Evolutionary conservation across 164 flowering plant genomes (phyloP).

Genomic region (Umbellularia californica): DNA sequence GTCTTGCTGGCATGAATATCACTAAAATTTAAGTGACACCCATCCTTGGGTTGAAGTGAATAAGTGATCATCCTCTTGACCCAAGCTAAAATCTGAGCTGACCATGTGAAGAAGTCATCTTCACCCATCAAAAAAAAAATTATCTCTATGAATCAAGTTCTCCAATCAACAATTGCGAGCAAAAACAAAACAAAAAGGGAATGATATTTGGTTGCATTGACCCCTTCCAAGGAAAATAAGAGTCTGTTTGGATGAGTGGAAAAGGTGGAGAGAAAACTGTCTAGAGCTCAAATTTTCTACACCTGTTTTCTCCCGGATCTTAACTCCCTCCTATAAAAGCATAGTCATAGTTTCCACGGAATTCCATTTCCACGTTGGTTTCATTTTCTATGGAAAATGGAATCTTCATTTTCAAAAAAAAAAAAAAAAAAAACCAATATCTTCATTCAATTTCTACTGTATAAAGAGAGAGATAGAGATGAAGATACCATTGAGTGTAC

Average conservation of each 20-base stretch:
- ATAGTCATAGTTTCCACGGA: background rate
- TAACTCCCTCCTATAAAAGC: no score
- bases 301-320: no score
- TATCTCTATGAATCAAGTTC: background rate
- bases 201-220: no score
- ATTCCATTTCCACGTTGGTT: background rate
- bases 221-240: no score
- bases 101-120: background rate
- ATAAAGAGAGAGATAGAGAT: background rate
- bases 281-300: no score
- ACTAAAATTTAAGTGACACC: background rate
- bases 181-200: no score
- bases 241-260: no score
- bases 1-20: background rate
- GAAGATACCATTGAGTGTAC: conserved; percentile 38
- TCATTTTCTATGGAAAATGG: background rate
- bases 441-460: background rate
- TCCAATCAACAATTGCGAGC: background rate
- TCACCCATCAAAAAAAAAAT: background rate
- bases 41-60: background rate
- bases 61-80: no score
- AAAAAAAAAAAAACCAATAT: no score
- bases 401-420: background rate
- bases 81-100: no score
- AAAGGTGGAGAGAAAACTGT: no score